phyloP scores from a whole-genome alignment of 2,329 filamentous ascomycete species.

The Ilyonectria sp. region DNA sequence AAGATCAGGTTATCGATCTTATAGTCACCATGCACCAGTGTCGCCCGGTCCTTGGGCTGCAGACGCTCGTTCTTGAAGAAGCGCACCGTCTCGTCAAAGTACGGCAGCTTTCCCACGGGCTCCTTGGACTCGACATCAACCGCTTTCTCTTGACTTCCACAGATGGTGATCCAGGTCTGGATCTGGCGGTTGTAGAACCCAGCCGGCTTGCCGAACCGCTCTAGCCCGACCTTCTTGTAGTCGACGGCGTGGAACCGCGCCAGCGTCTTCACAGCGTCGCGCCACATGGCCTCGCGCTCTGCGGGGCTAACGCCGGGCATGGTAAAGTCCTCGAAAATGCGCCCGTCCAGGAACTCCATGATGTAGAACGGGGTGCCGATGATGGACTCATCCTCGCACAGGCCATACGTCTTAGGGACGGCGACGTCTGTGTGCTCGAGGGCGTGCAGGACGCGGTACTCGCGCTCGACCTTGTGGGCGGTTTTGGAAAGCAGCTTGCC shows the following conservation, averaged over 20 bases:
- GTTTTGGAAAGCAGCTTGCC: constrained; percentile 93
- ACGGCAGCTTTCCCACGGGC: constrained; percentile 85
- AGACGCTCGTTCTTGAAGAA: constrained; percentile 81
- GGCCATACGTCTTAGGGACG: constrained; percentile 84
- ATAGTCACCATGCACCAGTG: constrained; percentile 94
- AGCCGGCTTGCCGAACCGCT: constrained; percentile 78
- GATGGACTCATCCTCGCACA: constrained; percentile 86
- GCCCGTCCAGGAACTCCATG: constrained; percentile 95
- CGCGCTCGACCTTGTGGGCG: constrained; percentile 96
- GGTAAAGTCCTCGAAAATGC: constrained; percentile 91
- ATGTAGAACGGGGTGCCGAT: constrained; percentile 96
- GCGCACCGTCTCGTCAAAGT: constrained; percentile 83
- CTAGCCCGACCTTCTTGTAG: constrained; percentile 76
- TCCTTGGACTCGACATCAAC: constrained; percentile 83
- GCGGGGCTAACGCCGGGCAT: constrained; percentile 80
- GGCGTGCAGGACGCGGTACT: constrained; percentile 91
- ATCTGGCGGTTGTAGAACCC: constrained; percentile 93
- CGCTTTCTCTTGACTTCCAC: constrained; percentile 81
- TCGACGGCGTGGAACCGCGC: constrained; percentile 87
- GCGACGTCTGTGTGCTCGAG: constrained; percentile 85
- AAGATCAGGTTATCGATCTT: constrained; percentile 95
- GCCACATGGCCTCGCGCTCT: constrained; percentile 87
- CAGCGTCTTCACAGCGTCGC: constrained; percentile 84
- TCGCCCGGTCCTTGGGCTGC: constrained; percentile 84
- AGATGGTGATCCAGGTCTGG: constrained; percentile 85